These are phyloP conservation scores for Cotoneaster glaucophyllus DNA, from an alignment of 306 rosid species.

Conservation along the genomic window DNA sequence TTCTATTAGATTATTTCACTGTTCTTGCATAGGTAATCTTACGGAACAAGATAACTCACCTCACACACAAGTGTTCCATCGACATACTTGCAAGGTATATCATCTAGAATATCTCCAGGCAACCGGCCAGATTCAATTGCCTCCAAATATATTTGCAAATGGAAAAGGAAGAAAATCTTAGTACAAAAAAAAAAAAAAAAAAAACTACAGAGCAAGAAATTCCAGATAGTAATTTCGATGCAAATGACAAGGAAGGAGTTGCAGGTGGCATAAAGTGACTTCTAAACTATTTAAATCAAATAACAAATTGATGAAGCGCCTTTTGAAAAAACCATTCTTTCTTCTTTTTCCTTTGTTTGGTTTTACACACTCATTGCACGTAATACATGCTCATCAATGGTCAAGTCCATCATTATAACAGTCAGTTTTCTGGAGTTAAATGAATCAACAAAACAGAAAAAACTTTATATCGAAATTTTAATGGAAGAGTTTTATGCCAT, in stretches of 20 bases:
- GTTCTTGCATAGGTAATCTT: slow-evolving; percentile 14
- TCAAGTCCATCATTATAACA: not conserved
- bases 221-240: slow-evolving; percentile 1
- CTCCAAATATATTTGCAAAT: slow-evolving; percentile 39
- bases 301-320: not conserved
- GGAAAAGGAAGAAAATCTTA: slow-evolving; percentile 13
- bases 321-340: not conserved
- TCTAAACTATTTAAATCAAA: not conserved
- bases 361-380: not conserved
- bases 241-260: slow-evolving; percentile 16
- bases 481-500: too few species aligned
- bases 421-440: not conserved
- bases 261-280: not conserved
- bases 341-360: not conserved
- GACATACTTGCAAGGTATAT: slow-evolving; percentile 80
- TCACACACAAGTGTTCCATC: slow-evolving; percentile 88
- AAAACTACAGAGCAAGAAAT: not conserved
- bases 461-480: not conserved
- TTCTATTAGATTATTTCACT: not conserved
- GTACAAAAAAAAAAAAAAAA: not conserved
- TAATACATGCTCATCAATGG: not conserved
- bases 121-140: slow-evolving; percentile 95
- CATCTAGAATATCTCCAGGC: slow-evolving; percentile 93
- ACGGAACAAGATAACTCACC: slow-evolving; percentile 45
- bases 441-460: not conserved